phyloP scores from a whole-genome alignment of 495 filamentous ascomycete species.

The Bacidia rubella region DNA sequence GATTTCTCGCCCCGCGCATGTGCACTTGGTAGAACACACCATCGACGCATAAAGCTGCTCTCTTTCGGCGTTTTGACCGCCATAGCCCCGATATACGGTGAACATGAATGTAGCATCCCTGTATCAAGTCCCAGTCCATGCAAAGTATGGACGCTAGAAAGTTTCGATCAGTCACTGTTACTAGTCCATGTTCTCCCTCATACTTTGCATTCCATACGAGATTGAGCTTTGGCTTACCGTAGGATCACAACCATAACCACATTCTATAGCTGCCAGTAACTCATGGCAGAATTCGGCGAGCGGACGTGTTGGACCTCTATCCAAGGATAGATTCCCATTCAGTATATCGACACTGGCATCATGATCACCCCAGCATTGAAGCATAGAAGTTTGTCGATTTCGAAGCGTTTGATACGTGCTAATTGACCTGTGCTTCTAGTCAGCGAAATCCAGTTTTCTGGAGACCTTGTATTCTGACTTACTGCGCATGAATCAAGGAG shows the following conservation, averaged over 20 bases:
- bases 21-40: not conserved
- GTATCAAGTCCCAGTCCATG: not conserved
- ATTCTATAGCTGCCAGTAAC: not conserved
- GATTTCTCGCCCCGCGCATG: not conserved
- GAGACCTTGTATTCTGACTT: no score
- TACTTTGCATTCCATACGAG: not conserved
- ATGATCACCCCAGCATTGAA: not conserved
- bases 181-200: not conserved
- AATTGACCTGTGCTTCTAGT: not conserved
- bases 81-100: not conserved
- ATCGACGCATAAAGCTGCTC: not conserved
- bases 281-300: not conserved
- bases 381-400: not conserved
- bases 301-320: not conserved
- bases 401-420: not conserved
- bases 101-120: not conserved
- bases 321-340: not conserved
- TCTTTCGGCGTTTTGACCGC: not conserved
- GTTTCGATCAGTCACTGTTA: no score
- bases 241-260: not conserved
- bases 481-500: no score
- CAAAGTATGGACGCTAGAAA: not conserved
- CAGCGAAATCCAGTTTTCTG: no score
- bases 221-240: not conserved
- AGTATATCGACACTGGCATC: conserved; percentile 1